These are phyloP conservation scores for Blastobotrys elegans DNA, from an alignment of 1,139 yeast species.

Conservation along the genomic window DNA sequence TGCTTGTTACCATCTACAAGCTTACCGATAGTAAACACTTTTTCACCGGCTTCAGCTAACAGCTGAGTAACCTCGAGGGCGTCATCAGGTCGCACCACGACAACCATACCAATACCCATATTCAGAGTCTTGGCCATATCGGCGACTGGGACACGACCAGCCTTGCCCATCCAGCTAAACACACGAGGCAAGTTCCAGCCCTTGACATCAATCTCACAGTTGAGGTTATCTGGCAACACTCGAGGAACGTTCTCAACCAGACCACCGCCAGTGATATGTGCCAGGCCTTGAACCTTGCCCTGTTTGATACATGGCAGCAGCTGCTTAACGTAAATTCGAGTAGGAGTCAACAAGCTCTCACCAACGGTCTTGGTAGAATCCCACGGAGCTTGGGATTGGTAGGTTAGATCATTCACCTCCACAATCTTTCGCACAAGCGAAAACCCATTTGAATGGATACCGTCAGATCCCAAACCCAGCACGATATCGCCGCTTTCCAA, in stretches of 20 bases:
- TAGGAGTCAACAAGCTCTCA: constrained; percentile 80
- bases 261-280: constrained; percentile 99
- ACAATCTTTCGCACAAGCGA: constrained; percentile 94
- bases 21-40: constrained; percentile 72
- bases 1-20: constrained; percentile 55
- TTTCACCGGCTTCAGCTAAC: constrained; percentile 65
- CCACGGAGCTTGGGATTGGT: constrained; percentile 85
- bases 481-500: constrained; percentile 79
- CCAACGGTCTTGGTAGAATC: constrained; percentile 69
- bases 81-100: constrained; percentile 60
- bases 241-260: constrained; percentile 94
- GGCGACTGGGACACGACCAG: constrained; percentile 81
- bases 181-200: constrained; percentile 83
- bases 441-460: constrained; percentile 95
- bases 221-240: constrained; percentile 74
- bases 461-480: constrained; percentile 84
- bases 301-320: constrained; percentile 67
- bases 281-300: constrained; percentile 74
- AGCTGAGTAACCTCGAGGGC: constrained; percentile 53
- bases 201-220: constrained; percentile 74
- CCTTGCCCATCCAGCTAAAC: constrained; percentile 89
- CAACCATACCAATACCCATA: constrained; percentile 96
- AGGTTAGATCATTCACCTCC: constrained; percentile 63
- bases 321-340: constrained; percentile 91
- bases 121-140: constrained; percentile 91